Evolutionary conservation across 2,329 filamentous ascomycete genomes (phyloP).

Genomic region (Phaeosphaeria sp.): DNA sequence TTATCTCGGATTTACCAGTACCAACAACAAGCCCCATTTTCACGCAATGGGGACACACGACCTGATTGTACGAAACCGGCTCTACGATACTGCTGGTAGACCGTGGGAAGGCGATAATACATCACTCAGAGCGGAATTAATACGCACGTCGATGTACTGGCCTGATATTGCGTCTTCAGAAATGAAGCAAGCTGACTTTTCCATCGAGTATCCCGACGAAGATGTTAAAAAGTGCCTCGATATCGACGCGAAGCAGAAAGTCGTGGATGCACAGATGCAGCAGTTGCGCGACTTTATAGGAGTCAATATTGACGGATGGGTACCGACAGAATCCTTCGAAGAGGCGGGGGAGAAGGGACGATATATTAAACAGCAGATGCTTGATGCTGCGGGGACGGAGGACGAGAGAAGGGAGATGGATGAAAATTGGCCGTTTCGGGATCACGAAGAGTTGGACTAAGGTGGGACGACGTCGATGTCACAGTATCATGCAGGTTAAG

Average conservation of each 20-base stretch:
- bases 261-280: constrained; percentile 23
- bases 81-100: constrained; percentile 17
- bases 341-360: constrained; percentile 17
- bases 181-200: constrained; percentile 12
- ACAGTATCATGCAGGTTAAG: too few species aligned
- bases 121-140: constrained; percentile 27
- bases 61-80: constrained; percentile 12
- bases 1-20: constrained; percentile 24
- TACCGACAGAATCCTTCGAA: constrained; percentile 21
- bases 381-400: constrained; percentile 18
- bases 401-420: constrained; percentile 11
- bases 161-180: constrained; percentile 13
- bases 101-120: constrained; percentile 31
- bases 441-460: constrained; percentile 18
- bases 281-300: constrained; percentile 22
- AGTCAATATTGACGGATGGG: constrained; percentile 26
- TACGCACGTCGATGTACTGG: constrained; percentile 23
- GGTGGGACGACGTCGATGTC: too few species aligned
- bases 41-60: constrained; percentile 16
- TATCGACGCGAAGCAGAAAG: constrained; percentile 21
- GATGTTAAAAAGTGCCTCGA: constrained; percentile 17
- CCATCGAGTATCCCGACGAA: constrained; percentile 10
- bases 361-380: constrained; percentile 23
- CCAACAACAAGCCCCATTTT: constrained; percentile 27
- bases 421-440: constrained; percentile 18